These are phyloP conservation scores for Neocatenulostroma microsporum DNA, from an alignment of 2,329 filamentous ascomycete genomes.

Conservation along the genomic window DNA sequence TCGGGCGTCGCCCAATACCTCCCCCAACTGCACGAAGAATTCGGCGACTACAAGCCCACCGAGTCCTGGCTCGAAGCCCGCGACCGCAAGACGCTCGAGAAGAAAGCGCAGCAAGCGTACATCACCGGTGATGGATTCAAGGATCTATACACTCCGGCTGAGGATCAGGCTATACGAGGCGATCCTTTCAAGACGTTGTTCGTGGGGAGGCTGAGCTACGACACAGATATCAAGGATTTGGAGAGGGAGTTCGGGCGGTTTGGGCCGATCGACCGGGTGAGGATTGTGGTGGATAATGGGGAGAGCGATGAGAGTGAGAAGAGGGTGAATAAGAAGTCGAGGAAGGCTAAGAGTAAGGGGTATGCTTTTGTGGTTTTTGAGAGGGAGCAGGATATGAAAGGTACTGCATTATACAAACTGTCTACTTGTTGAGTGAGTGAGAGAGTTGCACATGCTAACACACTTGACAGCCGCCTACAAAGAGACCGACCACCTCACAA, in stretches of 20 bases:
- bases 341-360: slow-evolving; percentile 64
- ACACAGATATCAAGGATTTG: slow-evolving; percentile 79
- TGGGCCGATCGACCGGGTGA: slow-evolving; percentile 84
- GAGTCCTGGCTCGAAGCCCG: slow-evolving; percentile 89
- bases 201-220: slow-evolving; percentile 81
- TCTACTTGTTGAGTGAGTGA: too few species aligned
- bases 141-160: slow-evolving; percentile 64
- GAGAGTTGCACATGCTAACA: slow-evolving; percentile 31
- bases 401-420: slow-evolving; percentile 46
- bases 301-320: slow-evolving; percentile 48
- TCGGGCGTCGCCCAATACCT: slow-evolving; percentile 68
- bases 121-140: slow-evolving; percentile 57
- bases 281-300: slow-evolving; percentile 67
- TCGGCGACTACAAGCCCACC: slow-evolving; percentile 57
- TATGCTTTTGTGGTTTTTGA: slow-evolving; percentile 98
- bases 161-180: slow-evolving; percentile 82
- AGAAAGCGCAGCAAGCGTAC: slow-evolving; percentile 59
- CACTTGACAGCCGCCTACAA: slow-evolving; percentile 77
- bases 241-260: slow-evolving; percentile 91
- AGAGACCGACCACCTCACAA: slow-evolving; percentile 76
- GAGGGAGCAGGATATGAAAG: slow-evolving; percentile 98
- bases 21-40: slow-evolving; percentile 62
- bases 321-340: slow-evolving; percentile 22
- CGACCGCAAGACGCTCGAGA: slow-evolving; percentile 76
- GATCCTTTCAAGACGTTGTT: slow-evolving; percentile 95